Base-by-base conservation (phyloP, 2,329 filamentous ascomycete species). In the Xylariales sp. region DNA sequence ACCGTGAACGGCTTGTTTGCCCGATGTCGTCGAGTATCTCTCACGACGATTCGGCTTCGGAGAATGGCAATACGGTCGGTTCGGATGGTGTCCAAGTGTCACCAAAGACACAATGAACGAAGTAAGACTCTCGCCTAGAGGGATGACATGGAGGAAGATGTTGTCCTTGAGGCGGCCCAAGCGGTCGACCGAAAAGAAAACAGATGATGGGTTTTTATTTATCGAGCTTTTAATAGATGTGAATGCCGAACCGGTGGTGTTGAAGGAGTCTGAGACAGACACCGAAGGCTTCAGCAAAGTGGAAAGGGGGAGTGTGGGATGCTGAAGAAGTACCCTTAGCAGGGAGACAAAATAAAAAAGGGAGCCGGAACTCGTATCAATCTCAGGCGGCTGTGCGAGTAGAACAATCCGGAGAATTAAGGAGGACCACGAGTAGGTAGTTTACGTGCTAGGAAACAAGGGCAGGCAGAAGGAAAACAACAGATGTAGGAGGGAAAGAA, bases 1-100 rank as follows among this genome's bases (percentile, higher is more conserved):
- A 73, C 70, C 68, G 64, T 62, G 65, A 65, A 60, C 58, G 39
- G 49, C 42, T 40, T 51, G 35, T 35, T 43, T 45, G 37, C 46
- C 49, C 48, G 42, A 46, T 28, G 39, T 10, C 44, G 50, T 49
- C 50, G 51, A 48, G 36, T 52, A 50, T 53, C 45, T 53, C 49
- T 53, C 51, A 51, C 55, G 48, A 53, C 54, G 46, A 46, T 40
- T 44, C 45, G 47, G 44, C 33, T 47, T 46, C 29, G 39, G 19
- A 38, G 18, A 42, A 38, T 12, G 34, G 34, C 18, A 29, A 35
- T 15, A 31, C 29, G 36, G 46, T n/a, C n/a, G 42, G 45, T 47
- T 29, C 49, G 40, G 48, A 42, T 47, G 24, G 33, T 36, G 41
- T 49, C 55, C 54, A 48, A 46, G 51, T 57, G 58, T 42, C 54